phyloP scores from a whole-genome alignment of 148 eudicot species.

The Rhododendron williamsianum region DNA sequence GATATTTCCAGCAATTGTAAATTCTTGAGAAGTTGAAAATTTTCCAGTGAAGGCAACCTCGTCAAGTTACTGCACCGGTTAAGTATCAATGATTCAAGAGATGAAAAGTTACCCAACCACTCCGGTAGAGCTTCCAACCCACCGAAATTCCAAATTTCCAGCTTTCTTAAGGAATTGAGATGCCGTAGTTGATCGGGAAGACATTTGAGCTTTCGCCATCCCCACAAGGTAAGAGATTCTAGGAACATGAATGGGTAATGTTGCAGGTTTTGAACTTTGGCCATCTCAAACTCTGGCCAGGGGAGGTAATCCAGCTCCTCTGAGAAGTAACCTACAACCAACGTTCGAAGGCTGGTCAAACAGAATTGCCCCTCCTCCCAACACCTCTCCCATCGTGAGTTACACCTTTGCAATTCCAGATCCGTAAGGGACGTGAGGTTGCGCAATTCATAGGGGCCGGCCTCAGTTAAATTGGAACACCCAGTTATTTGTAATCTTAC shows the following conservation, averaged over 20 bases:
- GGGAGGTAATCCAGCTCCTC: neutral
- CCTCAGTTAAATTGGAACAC: neutral
- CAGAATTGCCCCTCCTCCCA: too few relatives aligned
- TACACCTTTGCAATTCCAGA: neutral
- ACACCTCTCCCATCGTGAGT: neutral
- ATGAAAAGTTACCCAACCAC: neutral
- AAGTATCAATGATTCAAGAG: neutral
- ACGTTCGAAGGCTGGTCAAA: too few relatives aligned
- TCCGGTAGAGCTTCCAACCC: neutral
- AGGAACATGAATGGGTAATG: too few relatives aligned
- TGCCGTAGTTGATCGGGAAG: too few relatives aligned
- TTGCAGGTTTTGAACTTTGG: too few relatives aligned
- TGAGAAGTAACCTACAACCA: too few relatives aligned
- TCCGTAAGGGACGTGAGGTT: neutral
- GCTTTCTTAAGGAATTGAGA: too few relatives aligned
- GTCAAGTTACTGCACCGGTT: accelerated
- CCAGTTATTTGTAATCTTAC: accelerated
- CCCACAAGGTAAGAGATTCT: too few relatives aligned
- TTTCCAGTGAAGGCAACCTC: neutral
- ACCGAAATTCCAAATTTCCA: accelerated
- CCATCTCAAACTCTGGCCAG: neutral
- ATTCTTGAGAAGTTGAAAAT: neutral
- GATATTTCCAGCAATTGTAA: neutral
- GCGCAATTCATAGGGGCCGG: neutral
- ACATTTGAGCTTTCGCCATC: too few relatives aligned